Evolutionary conservation across 768 basidiomycete genomes (phyloP).

Genomic region (Ramaria sp.): DNA sequence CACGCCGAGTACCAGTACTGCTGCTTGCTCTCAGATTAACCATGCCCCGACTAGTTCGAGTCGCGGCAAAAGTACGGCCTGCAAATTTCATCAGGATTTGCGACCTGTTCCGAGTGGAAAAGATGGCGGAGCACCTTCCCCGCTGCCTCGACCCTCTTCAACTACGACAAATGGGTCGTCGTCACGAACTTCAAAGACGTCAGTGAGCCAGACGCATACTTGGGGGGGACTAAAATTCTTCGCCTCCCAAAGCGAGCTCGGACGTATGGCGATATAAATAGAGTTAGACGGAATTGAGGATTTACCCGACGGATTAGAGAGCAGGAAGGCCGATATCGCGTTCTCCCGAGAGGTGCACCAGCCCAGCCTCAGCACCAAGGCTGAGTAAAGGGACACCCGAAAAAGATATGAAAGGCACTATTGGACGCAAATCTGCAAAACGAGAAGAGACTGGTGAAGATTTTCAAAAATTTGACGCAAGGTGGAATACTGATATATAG

Average conservation of each 20-base stretch:
- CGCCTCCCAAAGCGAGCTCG: slow-evolving; percentile 67
- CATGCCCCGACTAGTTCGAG: slow-evolving; percentile 72
- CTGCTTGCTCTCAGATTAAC: slow-evolving; percentile 73
- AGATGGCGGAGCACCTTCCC: slow-evolving; percentile 20
- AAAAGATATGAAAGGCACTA: slow-evolving; percentile 39
- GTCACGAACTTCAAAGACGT: slow-evolving; percentile 11
- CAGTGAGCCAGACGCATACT: slow-evolving; percentile 29
- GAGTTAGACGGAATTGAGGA: slow-evolving; percentile 86
- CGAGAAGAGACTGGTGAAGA: slow-evolving; percentile 2
- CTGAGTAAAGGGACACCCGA: background rate
- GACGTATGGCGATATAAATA: slow-evolving; percentile 77
- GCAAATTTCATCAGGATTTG: slow-evolving; percentile 64
- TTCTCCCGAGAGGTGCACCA: slow-evolving; percentile 59
- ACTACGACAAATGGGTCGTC: slow-evolving; percentile 28
- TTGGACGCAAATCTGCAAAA: slow-evolving; percentile 42
- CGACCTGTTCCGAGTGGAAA: background rate
- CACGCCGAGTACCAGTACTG: slow-evolving; percentile 69
- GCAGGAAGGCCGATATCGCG: slow-evolving; percentile 63
- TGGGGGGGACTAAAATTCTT: slow-evolving; percentile 51
- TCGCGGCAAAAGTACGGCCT: slow-evolving; percentile 61
- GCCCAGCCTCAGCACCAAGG: no score
- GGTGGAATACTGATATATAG: background rate
- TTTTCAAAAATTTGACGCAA: background rate
- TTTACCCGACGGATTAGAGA: slow-evolving; percentile 74
- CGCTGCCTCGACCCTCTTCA: slow-evolving; percentile 55